Evolutionary conservation across 352 stramenopile species (phyloP).

Genomic region (Paralagenidium karlingii): DNA sequence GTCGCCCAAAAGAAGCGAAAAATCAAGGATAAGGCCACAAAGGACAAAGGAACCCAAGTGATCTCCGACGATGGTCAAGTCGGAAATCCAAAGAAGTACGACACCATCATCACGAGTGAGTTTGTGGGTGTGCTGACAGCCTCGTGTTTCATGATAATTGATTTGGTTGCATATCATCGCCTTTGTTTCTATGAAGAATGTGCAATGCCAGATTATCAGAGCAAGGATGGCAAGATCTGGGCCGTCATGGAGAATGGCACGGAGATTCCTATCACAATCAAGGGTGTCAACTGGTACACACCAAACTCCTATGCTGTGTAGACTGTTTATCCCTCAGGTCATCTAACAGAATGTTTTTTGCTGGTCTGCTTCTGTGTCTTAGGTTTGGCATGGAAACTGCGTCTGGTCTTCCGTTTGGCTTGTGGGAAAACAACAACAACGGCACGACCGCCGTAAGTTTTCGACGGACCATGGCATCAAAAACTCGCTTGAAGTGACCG

Average conservation of each 20-base stretch:
- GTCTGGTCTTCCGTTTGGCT: slow-evolving; percentile 27
- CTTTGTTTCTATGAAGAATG: slow-evolving; percentile 18
- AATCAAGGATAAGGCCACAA: not conserved
- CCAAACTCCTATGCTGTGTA: too few relatives aligned
- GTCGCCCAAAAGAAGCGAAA: slow-evolving; percentile 1
- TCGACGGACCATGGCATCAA: too few relatives aligned
- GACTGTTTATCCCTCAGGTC: slow-evolving; percentile 1
- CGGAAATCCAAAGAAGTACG: slow-evolving; percentile 46
- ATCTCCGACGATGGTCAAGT: slow-evolving; percentile 12
- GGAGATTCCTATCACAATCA: slow-evolving; percentile 33
- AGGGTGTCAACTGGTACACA: slow-evolving; percentile 67
- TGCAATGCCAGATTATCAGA: slow-evolving; percentile 43
- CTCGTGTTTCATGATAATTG: slow-evolving; percentile 2
- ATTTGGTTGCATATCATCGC: too few relatives aligned
- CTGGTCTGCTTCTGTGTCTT: not conserved
- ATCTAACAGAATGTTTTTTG: not conserved
- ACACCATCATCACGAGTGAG: slow-evolving; percentile 6
- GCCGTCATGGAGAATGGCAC: slow-evolving; percentile 35
- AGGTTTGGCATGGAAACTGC: slow-evolving; percentile 14
- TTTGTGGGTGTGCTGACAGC: slow-evolving; percentile 2
- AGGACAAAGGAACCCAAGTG: not conserved
- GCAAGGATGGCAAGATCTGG: slow-evolving; percentile 49
- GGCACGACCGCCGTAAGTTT: slow-evolving; percentile 32
- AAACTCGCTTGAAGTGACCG: too few relatives aligned
- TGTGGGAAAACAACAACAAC: slow-evolving; percentile 48